Base-by-base conservation (phyloP, 148 eudicot genomes). In the Rhododendron griersonianum region DNA sequence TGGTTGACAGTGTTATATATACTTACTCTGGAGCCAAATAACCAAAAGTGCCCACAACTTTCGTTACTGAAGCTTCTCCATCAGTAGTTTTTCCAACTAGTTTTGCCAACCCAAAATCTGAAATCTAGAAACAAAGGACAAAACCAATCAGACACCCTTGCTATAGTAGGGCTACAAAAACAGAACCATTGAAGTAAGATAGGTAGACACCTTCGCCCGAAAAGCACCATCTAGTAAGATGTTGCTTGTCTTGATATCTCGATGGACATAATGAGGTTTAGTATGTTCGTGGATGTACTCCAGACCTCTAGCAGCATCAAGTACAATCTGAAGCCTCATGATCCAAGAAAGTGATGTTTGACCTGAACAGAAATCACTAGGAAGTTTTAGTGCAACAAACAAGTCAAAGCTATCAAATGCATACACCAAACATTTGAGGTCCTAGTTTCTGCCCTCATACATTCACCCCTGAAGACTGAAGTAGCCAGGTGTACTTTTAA, bases 211-310 rank as follows among this genome's bases (percentile, higher is more conserved):
- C 98, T 97, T 97, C 33, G 95, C 98, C 90, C 98, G 92, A 81
- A 95, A 97, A 80, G 96, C 92, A 69, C 92, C 95, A 87, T 97
- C 98, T 13, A 97, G 96, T 84, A 97, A 87, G 90, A 97, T 95
- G 91, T 97, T 97, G 93, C 99, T 97, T 7, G 98, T 90, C 89
- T 97, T 97, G 61, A 97, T 93, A 91, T 97, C 99, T 85, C 99
- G 95, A 86, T 97, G 99, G 83, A 97, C 98, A 89, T 97, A 97
- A 89, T 97, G 99, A 50, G 95, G 89, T 90, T 95, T 97, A n/a
- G 98, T 97, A 88, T 97, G 99, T 89, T 97, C 98, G 61, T 97
- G 99, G 83, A 97, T 93, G 86, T 97, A 97, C 88, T 97, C 99
- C 81, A 97, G 88, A 81, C 99, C 99, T 92, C 99, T 90, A 80